These are phyloP conservation scores for Yueomyces sinensis DNA, from an alignment of 805 yeast genomes.

Conservation along the genomic window DNA sequence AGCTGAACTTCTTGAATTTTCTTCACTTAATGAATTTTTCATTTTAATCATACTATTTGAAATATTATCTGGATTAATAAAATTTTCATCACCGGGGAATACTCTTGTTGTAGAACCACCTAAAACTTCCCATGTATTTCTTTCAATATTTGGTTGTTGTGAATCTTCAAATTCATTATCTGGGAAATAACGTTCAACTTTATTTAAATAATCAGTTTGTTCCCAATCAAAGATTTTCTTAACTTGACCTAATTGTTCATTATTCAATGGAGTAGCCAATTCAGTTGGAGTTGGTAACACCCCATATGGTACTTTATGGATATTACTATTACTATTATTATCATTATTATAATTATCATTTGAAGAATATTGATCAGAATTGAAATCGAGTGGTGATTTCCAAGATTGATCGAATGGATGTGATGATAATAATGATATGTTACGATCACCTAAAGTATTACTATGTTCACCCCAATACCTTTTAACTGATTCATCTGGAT, in stretches of 20 bases:
- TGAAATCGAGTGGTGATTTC: neutral
- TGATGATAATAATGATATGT: neutral
- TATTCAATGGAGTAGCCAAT: neutral
- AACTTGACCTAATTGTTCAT: neutral
- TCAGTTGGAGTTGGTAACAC: neutral
- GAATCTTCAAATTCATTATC: neutral
- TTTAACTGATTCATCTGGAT: neutral
- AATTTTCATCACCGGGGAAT: neutral
- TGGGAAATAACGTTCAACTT: slow-evolving; percentile 11
- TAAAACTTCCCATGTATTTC: neutral
- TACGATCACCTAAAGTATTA: neutral
- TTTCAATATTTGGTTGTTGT: neutral
- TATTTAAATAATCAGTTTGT: slow-evolving; percentile 5
- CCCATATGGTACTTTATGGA: neutral
- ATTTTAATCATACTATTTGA: neutral
- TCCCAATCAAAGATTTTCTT: slow-evolving; percentile 13
- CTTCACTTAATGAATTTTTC: neutral
- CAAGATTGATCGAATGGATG: neutral
- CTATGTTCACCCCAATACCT: neutral
- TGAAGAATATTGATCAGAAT: neutral
- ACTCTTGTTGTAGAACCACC: neutral
- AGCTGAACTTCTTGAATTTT: neutral
- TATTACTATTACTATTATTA: neutral
- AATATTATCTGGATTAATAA: neutral
- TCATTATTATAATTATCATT: neutral